Evolutionary conservation across 164 flowering plant genomes (phyloP), one percentile per base, ranked within the genome.

Genomic region (Taxillus chinensis): DNA sequence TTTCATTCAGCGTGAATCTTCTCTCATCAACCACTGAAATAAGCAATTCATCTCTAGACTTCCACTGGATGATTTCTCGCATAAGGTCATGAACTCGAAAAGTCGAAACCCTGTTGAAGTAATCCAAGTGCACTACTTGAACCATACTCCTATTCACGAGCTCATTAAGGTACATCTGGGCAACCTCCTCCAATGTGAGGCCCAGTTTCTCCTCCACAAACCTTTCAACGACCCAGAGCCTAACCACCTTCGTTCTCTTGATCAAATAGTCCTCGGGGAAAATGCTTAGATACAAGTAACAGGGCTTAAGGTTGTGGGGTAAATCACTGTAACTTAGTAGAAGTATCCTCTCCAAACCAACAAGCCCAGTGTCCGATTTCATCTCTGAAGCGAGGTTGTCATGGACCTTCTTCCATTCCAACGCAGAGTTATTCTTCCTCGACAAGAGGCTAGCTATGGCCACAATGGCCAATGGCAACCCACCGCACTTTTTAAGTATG

Each of bases 271-370:
- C 68, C 48, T 74, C 75, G 0, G 76, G 78, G 59, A 78, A 78
- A 16, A 70, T 16, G 17, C 71, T 62, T 5, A 78, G 42, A 53
- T 78, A 78, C 49, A 78, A 49, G 60, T 68, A 70, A 60, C 79
- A 78, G 8, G 69, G 55, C 45, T 75, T 78, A 13, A 78, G 67
- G 53, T 78, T 6, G 66, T 64, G 46, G 5, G 81, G 76, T 5
- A 75, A 52, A 61, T 78, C 73, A 59, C 58, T 27, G 51, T 68
- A 77, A 43, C 80, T 67, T 0, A 68, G 55, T 3, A 57, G 50
- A 5, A 77, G 61, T 3, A 68, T 60, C 11, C 16, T 70, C n/a
- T 41, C 54, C 0, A 75, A 13, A 45, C 37, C 61, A 6, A 46
- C 58, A 7, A 78, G 73, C 4, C 51, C 15, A 17, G 16, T 43